Conservation (phyloP, 306 rosid species). For the Sicyos edulis region DNA sequence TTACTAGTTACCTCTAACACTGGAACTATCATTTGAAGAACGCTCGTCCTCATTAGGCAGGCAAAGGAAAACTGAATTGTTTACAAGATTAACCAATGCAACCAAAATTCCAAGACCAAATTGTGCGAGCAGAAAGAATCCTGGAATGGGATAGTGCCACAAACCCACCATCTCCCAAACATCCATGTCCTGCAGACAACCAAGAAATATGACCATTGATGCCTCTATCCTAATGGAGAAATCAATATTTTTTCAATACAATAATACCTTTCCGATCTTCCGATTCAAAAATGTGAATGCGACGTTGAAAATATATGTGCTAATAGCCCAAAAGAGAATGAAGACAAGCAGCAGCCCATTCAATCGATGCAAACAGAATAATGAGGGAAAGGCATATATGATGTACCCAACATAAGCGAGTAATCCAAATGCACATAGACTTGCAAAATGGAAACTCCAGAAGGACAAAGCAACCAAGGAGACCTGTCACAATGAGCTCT, state of each 20-base stretch:
- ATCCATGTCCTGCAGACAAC: constrained; percentile 70
- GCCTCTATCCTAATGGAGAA: constrained; percentile 1
- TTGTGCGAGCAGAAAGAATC: constrained; percentile 89
- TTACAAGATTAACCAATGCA: constrained; percentile 97
- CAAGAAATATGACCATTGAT: constrained; percentile 9
- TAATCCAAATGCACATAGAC: constrained; percentile 90
- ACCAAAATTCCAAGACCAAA: constrained; percentile 91
- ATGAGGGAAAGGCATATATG: constrained; percentile 77
- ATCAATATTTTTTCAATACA: constrained; percentile 22
- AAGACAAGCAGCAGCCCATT: constrained; percentile 96
- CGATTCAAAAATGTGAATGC: constrained; percentile 73
- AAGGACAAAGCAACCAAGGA: constrained; percentile 85
- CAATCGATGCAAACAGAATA: constrained; percentile 80
- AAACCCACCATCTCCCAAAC: constrained; percentile 98
- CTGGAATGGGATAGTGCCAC: constrained; percentile 96
- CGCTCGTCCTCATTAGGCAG: constrained; percentile 61
- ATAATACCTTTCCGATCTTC: constrained; percentile 84
- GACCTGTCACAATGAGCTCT: constrained; percentile 53
- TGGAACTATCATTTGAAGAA: constrained; percentile 43
- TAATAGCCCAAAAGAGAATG: constrained; percentile 98
- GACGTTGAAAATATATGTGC: constrained; percentile 95
- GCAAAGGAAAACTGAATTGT: constrained; percentile 83
- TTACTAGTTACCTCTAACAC: constrained; percentile 46
- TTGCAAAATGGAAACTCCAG: constrained; percentile 98
- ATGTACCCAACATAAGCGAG: constrained; percentile 92